Base-by-base conservation (phyloP, 2,329 filamentous ascomycete genomes). In the Seiridium cupressi region DNA sequence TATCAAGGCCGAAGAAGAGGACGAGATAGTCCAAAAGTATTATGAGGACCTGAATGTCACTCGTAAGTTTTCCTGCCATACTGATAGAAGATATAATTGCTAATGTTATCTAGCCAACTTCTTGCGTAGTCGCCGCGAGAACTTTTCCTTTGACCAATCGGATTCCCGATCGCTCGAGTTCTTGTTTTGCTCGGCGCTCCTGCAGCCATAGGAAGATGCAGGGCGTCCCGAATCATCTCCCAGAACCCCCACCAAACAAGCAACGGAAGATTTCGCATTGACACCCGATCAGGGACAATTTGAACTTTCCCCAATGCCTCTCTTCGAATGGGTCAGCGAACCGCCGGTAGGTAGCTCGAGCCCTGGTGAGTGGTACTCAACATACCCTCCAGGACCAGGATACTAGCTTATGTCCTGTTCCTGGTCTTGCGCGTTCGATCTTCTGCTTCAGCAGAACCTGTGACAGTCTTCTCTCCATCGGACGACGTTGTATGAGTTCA, bases 41-140 rank as follows among this genome's bases (percentile, higher is more conserved):
- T 89, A 88, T 66, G 75, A 84, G 55, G 75, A 76, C 36, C 73
- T 89, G 40, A 79, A 83, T 60, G 73, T 89, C 1, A 84, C 82
- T 59, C 84, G 86, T 88, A 74, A 76, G 84, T 77, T 10, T 42
- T n/a, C 11, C 5, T 51, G 26, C 38, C 32, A n/a, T 34, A 13
- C 11, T 18, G 9, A 10, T 38, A 9, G 11, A 40, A 48, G 26
- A 49, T 8, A 18, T 36, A 55, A 42, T 58, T 58, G 34, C 65
- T 69, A 54, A 68, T 13, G 26, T 3, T 26, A 10, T 13, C 2
- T 56, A 79, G 77, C 75, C 57, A 66, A 69, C 55, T 75, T 78
- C 42, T 70, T 80, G n/a, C 70, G 72, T 44, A 68, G 76, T 44
- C 81, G 83, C 42, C 81, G 83, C 60, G 79, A 82, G 53, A 76